These are phyloP conservation scores for Myriangium duriaei DNA, from an alignment of 2,329 filamentous ascomycete genomes.

Conservation along the genomic window DNA sequence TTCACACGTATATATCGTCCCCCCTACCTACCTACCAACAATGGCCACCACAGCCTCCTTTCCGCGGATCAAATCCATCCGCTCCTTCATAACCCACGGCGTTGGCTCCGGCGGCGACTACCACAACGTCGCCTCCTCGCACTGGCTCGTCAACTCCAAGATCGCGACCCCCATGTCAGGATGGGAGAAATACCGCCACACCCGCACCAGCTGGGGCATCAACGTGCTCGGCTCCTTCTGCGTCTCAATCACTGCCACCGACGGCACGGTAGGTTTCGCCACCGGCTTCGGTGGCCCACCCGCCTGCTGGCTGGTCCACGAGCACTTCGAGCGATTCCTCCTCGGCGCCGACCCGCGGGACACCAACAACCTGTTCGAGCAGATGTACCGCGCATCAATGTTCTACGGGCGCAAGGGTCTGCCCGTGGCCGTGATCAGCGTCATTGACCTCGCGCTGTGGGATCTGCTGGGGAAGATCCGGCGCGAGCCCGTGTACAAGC, in stretches of 20 bases:
- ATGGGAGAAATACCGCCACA: conserved; percentile 79
- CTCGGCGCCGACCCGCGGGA: conserved; percentile 75
- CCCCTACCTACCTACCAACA: no score
- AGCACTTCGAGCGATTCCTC: conserved; percentile 88
- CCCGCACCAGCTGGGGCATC: conserved; percentile 87
- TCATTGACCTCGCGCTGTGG: conserved; percentile 88
- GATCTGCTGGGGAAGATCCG: conserved; percentile 83
- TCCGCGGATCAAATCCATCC: conserved; percentile 62
- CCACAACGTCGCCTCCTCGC: conserved; percentile 68
- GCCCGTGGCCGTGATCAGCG: conserved; percentile 80
- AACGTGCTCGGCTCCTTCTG: conserved; percentile 89
- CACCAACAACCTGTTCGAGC: conserved; percentile 84
- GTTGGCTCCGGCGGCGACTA: conserved; percentile 62
- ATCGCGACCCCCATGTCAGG: conserved; percentile 87
- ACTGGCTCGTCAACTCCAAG: conserved; percentile 79
- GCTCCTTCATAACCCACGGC: conserved; percentile 60
- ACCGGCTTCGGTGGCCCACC: conserved; percentile 90
- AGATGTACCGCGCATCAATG: conserved; percentile 93
- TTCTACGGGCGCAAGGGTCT: conserved; percentile 93
- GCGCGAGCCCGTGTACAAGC: conserved; percentile 84
- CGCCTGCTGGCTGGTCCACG: conserved; percentile 84
- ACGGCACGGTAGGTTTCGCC: conserved; percentile 88
- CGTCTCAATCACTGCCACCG: conserved; percentile 74
- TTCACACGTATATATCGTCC: no score
- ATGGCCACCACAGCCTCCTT: conserved; percentile 42